Base-by-base conservation (phyloP, 2,329 filamentous ascomycete genomes). In the Cyphellophora europaea region DNA sequence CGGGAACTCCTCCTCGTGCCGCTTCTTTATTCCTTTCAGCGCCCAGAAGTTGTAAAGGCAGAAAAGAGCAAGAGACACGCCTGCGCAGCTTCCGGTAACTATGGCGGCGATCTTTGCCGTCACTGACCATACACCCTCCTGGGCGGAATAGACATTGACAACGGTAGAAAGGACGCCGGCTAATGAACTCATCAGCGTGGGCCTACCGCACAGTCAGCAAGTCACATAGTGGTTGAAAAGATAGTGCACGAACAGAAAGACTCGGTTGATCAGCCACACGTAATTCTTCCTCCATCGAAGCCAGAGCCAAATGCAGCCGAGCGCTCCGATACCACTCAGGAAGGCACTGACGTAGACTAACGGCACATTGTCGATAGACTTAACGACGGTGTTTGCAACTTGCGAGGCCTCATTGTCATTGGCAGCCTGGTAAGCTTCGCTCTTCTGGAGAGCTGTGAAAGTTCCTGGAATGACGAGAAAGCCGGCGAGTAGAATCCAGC, bases 401-500 rank as follows among this genome's bases (percentile, higher is more conserved):
- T 36, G 37, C 11, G 46, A 45, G 21, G 51, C 51, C 5, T 48
- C 43, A 17, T 56, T 31, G 12, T 43, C 48, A 10, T 54, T 33
- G 16, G 43, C 43, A 6, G 50, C 35, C 15, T 55, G 47, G 11
- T 56, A 42, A 14, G 38, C 32, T n/a, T 49, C 42, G 5, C 49
- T 52, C 18, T 51, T 49, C 36, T 61, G 55, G 29, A 66, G 51
- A 19, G 56, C 62, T 23, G 63, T 69, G 47, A 72, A 74, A 1
- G 66, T 71, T 5, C 64, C 67, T 0, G 69, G 68, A 21, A 71
- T 61, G 27, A 72, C 57, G 11, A 73, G 55, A 53, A 71, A 74
- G 17, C 69, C 69, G 0, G 64, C 64, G 1, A 74, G 60, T 3
- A 74, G 57, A 30, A 70, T 56, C 66, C 63, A 74, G 4, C 60